Evolutionary conservation across 2,329 filamentous ascomycete species (phyloP), one percentile per base, ranked within the genome.

Genomic region (Penicillium verrucosum): DNA sequence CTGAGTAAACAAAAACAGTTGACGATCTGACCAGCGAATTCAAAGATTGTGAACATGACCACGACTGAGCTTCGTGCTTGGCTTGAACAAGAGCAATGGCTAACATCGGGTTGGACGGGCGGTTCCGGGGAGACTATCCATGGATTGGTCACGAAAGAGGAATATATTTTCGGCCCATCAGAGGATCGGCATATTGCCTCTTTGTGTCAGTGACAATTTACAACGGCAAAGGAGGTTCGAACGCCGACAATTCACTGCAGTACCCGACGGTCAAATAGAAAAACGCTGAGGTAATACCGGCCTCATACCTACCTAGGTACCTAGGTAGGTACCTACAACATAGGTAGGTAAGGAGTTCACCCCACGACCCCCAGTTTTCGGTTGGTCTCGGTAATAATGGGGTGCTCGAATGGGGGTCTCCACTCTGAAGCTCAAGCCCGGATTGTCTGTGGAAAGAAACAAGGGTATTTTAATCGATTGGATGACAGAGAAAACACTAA

Each of bases 41-140:
- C 77, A 87, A 87, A 59, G 77, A 83, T 40, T 44, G 83, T 88
- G 69, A 88, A 88, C 70, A 88, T 88, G 85, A 80, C 78, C 11
- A 75, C 83, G 3, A 70, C 76, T 2, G 84, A 88, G 60, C 78
- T 89, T 21, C 78, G 84, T 64, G 75, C 80, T 21, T 88, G 85
- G 85, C 78, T 88, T 29, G 78, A 82, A 60, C 76, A 78, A 7
- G 78, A 81, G 16, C 78, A 84, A 34, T 87, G 84, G 12, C 77
- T 77, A 44, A 78, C 76, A 16, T 79, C 85, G 2, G 85, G 85
- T 3, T 87, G 83, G 84, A 71, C 72, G 43, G 86, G 86, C 61
- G 79, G 82, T 51, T 79, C 78, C 3, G 82, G 82, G 9, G 85
- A 88, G 70, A 85, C 83, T 0, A 77, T 87, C 21, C 21, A 21